phyloP scores from a whole-genome alignment of 148 eudicot genomes.

The Diospyros kaki region DNA sequence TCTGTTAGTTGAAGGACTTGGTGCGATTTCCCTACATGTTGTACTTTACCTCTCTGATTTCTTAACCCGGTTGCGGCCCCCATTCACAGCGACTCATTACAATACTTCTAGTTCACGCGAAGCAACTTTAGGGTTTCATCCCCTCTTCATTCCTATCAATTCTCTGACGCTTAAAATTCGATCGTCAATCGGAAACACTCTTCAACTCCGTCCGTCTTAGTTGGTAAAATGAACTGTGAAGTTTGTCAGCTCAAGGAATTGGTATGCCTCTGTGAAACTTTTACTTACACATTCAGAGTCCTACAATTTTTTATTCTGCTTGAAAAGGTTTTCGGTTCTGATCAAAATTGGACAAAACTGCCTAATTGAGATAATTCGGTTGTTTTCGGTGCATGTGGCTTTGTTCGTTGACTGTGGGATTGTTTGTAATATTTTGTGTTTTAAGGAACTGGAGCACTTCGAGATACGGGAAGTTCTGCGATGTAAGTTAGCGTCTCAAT shows the following conservation, averaged over 20 bases:
- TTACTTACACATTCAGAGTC: too few species aligned
- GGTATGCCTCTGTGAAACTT: slow-evolving; percentile 28
- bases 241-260: slow-evolving; percentile 95
- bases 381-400: neutral
- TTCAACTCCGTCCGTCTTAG: too few species aligned
- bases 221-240: slow-evolving; percentile 75
- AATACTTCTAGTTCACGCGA: too few species aligned
- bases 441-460: slow-evolving; percentile 82
- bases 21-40: too few species aligned
- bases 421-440: neutral
- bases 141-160: too few species aligned
- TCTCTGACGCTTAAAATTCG: neutral
- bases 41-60: too few species aligned
- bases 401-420: neutral
- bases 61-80: too few species aligned
- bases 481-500: slow-evolving; percentile 41
- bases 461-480: slow-evolving; percentile 90
- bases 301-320: neutral
- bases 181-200: neutral
- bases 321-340: neutral
- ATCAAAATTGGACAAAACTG: too few species aligned
- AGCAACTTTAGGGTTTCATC: too few species aligned
- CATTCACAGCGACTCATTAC: too few species aligned
- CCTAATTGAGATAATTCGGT: too few species aligned
- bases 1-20: too few species aligned